phyloP scores from a whole-genome alignment of 2,329 filamentous ascomycete genomes.

The Bipolaris bicolor region DNA sequence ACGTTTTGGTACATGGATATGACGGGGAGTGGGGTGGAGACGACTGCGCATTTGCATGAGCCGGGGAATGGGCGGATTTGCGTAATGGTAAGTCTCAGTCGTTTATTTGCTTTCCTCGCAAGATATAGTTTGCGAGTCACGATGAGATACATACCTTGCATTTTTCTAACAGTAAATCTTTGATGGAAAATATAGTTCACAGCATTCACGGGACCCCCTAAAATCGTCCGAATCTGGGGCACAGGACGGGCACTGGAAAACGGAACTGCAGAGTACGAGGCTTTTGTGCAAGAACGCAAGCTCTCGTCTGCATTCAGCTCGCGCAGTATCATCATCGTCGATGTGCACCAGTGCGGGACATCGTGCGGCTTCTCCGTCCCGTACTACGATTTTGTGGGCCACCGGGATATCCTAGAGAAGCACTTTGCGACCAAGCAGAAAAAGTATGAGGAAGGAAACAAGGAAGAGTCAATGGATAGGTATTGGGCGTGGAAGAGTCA shows the following conservation, averaged over 20 bases:
- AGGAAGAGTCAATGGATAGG: conserved; percentile 50
- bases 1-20: conserved; percentile 56
- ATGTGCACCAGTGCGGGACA: conserved; percentile 53
- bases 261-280: conserved; percentile 42
- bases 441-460: conserved; percentile 45
- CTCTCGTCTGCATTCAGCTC: conserved; percentile 48
- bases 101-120: background rate
- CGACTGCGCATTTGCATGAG: conserved; percentile 52
- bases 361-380: conserved; percentile 54
- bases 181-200: conserved; percentile 36
- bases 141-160: no score
- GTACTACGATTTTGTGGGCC: conserved; percentile 53
- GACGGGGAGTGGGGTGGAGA: conserved; percentile 53
- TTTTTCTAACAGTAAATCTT: no score
- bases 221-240: conserved; percentile 54
- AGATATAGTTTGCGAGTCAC: no score
- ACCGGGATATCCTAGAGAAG: conserved; percentile 50
- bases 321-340: conserved; percentile 50
- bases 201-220: conserved; percentile 51
- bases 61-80: conserved; percentile 51
- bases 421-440: conserved; percentile 50
- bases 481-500: conserved; percentile 56
- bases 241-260: conserved; percentile 48
- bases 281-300: conserved; percentile 43
- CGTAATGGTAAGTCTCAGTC: conserved; percentile 31